Percentiles rank a stretch among this genome's conserved stretches.
Evolutionary conservation across 1,139 yeast genomes (phyloP).

Genomic region (Casaregolazyma suthepensis): DNA sequence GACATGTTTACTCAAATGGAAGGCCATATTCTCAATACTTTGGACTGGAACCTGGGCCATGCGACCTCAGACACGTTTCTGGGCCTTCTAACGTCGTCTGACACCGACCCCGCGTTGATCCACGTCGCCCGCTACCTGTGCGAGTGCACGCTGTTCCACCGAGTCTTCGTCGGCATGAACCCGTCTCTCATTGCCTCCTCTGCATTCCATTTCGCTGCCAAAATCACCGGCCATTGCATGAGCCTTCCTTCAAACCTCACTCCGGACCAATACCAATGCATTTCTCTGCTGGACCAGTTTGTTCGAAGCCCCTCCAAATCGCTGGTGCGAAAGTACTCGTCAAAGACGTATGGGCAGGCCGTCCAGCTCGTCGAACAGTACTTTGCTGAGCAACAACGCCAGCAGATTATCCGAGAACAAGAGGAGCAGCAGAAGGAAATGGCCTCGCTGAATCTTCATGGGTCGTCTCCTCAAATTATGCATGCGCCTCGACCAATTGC

Average conservation of each 20-base stretch:
- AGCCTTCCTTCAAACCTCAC: slow-evolving; percentile 21
- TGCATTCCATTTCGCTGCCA: slow-evolving; percentile 66
- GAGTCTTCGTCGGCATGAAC: slow-evolving; percentile 55
- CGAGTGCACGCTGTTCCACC: slow-evolving; percentile 70
- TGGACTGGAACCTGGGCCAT: slow-evolving; percentile 77
- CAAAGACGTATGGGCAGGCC: slow-evolving; percentile 25
- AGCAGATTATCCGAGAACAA: slow-evolving; percentile 8
- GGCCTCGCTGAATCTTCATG: background rate
- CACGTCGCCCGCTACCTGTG: slow-evolving; percentile 57
- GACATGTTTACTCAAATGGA: slow-evolving; percentile 97
- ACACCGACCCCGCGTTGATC: slow-evolving; percentile 23
- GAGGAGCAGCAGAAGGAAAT: slow-evolving; percentile 9
- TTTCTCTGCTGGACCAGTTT: slow-evolving; percentile 31
- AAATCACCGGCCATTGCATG: slow-evolving; percentile 42
- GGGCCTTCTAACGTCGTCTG: slow-evolving; percentile 26
- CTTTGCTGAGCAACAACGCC: slow-evolving; percentile 15
- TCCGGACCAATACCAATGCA: slow-evolving; percentile 26
- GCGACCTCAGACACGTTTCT: slow-evolving; percentile 41
- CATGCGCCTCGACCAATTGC: slow-evolving; percentile 26
- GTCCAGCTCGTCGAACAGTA: slow-evolving; percentile 27
- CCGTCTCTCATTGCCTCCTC: slow-evolving; percentile 63
- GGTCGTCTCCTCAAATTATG: background rate
- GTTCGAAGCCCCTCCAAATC: slow-evolving; percentile 33
- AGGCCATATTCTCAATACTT: slow-evolving; percentile 76
- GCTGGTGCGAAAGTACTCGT: slow-evolving; percentile 35